A percentile compares a stretch with the other conserved stretches of the same genome.
These are phyloP conservation scores for Botrytis sinoallii DNA, from an alignment of 2,329 filamentous ascomycete species.

Conservation along the genomic window DNA sequence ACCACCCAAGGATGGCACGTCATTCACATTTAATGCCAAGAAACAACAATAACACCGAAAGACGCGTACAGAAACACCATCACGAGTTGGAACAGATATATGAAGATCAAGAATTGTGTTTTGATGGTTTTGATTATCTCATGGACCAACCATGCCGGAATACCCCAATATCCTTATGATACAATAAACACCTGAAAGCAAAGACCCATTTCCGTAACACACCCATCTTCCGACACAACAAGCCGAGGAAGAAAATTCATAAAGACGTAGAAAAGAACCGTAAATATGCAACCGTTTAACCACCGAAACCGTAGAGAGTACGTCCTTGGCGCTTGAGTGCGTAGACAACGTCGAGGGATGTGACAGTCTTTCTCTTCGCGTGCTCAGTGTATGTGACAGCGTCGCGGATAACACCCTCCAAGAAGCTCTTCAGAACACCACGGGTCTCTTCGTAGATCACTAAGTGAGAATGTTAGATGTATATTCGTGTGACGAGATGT, in stretches of 20 bases:
- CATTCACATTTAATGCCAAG: background rate
- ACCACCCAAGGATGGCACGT: background rate
- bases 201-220: slow-evolving; percentile 31
- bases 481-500: slow-evolving; percentile 33
- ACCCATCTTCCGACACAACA: slow-evolving; percentile 25
- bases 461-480: slow-evolving; percentile 34
- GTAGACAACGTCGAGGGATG: slow-evolving; percentile 63
- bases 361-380: slow-evolving; percentile 75
- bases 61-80: background rate
- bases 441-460: slow-evolving; percentile 83
- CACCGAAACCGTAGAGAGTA: slow-evolving; percentile 67
- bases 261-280: slow-evolving; percentile 29
- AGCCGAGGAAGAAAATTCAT: slow-evolving; percentile 31
- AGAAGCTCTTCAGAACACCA: slow-evolving; percentile 80
- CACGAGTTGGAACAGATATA: background rate
- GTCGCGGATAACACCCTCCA: slow-evolving; percentile 73
- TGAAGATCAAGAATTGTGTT: slow-evolving; percentile 4
- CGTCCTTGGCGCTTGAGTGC: slow-evolving; percentile 64
- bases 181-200: slow-evolving; percentile 34
- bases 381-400: slow-evolving; percentile 51
- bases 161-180: slow-evolving; percentile 34
- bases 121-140: slow-evolving; percentile 27
- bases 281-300: slow-evolving; percentile 42
- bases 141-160: slow-evolving; percentile 30
- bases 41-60: background rate